phyloP scores from a whole-genome alignment of 441 rosid species.

The Breynia disticha region DNA sequence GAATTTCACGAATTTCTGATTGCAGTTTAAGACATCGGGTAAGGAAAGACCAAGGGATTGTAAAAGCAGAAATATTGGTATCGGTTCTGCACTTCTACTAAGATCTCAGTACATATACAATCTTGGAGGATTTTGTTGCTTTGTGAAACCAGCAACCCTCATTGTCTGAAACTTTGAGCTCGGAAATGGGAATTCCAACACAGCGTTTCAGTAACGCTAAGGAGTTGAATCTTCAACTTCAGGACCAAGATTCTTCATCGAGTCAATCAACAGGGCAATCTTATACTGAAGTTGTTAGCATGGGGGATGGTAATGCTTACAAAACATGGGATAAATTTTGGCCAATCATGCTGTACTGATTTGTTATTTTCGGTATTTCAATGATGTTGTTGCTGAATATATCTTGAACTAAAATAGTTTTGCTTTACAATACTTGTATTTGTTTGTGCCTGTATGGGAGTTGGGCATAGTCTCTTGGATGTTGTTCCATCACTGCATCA shows the following conservation, averaged over 20 bases:
- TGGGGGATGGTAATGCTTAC: slow-evolving; percentile 33
- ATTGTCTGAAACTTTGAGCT: slow-evolving; percentile 32
- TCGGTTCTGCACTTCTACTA: slow-evolving; percentile 7
- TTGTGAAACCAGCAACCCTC: slow-evolving; percentile 22
- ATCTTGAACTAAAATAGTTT: too few species aligned
- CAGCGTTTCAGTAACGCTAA: slow-evolving; percentile 28
- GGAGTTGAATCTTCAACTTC: slow-evolving; percentile 38
- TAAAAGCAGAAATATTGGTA: slow-evolving; percentile 5
- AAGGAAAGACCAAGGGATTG: slow-evolving; percentile 19
- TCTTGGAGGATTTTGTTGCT: slow-evolving; percentile 31
- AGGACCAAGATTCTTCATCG: slow-evolving; percentile 58
- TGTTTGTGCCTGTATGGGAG: too few species aligned
- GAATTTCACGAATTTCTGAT: slow-evolving; percentile 13
- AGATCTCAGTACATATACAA: slow-evolving; percentile 25
- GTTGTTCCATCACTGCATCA: too few species aligned
- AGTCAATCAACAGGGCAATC: slow-evolving; percentile 65
- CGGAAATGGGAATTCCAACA: slow-evolving; percentile 39
- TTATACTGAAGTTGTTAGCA: slow-evolving; percentile 41
- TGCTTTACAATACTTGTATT: too few species aligned
- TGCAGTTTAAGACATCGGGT: slow-evolving; percentile 4
- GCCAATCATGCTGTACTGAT: too few species aligned
- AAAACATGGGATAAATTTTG: slow-evolving; percentile 7
- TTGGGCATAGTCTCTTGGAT: too few species aligned
- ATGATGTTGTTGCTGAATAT: too few species aligned
- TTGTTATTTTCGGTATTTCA: too few species aligned